Base-by-base conservation (phyloP, 441 rosid genomes). In the Corymbia calophylla region DNA sequence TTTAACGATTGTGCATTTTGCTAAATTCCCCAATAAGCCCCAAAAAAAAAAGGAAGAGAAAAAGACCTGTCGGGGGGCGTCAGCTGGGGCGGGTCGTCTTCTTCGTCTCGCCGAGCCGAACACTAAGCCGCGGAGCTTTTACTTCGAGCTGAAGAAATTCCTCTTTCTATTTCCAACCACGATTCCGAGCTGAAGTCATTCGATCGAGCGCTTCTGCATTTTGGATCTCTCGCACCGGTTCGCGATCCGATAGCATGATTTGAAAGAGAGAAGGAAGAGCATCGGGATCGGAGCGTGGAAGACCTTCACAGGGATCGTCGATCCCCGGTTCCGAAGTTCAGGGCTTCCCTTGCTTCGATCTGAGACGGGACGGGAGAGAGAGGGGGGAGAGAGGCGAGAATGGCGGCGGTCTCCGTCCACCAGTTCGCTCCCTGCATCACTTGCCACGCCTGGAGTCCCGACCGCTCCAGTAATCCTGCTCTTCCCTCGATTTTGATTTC, bases 401-500 rank as follows among this genome's bases (percentile, higher is more conserved):
- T 98, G 99, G 97, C 99, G 53, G 94, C 93, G 84, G 90, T 94
- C 56, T 93, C 96, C 49, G 97, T 95, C 92, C 97, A 96, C 88
- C 98, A 95, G 90, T 93, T 97, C 70, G 97, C 99, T 31, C 96
- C 94, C 89, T 96, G 95, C 93, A 95, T 98, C 92, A 96, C 98
- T 91, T 96, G 99, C 93, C 99, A 98, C 91, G 96, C 99, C 87
- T 98, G 99, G 99, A 96, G 97, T 93, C 97, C 99, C 86, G 99
- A 97, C 94, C 95, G 89, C 92, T 95, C 99, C 18, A 95, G 99
- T 98, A 92, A 89, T 86, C 6, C 10, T 64, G 53, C 88, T 23
- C 39, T 91, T 25, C 31, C 88, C 15, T 35, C 81, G 49, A 82
- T 39, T 47, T 35, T 53, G 56, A 18, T 32, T 53, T 64, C 62